Percentiles rank a stretch among this genome's conserved stretches.
Evolutionary conservation across 768 basidiomycete genomes (phyloP).

Genomic region (Pholiota microspora): DNA sequence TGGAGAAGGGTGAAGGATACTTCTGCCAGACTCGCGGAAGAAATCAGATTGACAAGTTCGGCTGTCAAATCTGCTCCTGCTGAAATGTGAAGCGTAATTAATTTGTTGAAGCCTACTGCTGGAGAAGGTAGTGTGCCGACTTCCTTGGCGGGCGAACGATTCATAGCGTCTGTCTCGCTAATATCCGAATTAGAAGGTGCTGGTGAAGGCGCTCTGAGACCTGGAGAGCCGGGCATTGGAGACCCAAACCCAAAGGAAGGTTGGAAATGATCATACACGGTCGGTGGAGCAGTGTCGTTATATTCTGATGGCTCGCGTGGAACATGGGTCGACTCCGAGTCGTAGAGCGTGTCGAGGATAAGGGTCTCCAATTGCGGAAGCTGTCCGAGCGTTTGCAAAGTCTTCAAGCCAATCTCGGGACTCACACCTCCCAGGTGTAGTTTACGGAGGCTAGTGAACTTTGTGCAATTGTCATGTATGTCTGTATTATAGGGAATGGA

Average conservation of each 20-base stretch:
- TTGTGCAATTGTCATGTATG: neutral
- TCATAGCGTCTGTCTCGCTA: neutral
- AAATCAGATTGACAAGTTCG: neutral
- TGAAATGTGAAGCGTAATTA: neutral
- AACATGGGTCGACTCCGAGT: too few species aligned
- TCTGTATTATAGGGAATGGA: neutral
- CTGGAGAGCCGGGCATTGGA: too few species aligned
- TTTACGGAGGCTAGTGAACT: neutral
- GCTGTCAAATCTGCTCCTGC: neutral
- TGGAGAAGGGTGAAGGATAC: too few species aligned
- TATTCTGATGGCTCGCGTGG: too few species aligned
- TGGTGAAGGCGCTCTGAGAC: too few species aligned
- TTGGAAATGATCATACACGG: too few species aligned
- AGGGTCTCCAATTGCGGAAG: neutral
- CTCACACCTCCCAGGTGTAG: neutral
- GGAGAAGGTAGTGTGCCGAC: too few species aligned
- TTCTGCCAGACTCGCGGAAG: neutral
- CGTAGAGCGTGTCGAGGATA: neutral
- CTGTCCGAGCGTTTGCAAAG: neutral
- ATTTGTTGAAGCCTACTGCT: neutral
- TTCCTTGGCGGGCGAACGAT: too few species aligned
- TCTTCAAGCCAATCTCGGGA: neutral
- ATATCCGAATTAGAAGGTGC: neutral
- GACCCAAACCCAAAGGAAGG: too few species aligned
- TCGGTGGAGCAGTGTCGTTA: too few species aligned